A percentile compares a stretch with the other conserved stretches of the same genome.
Conservation (phyloP, 2,329 filamentous ascomycete genomes). For the Fusarium floridanum region DNA sequence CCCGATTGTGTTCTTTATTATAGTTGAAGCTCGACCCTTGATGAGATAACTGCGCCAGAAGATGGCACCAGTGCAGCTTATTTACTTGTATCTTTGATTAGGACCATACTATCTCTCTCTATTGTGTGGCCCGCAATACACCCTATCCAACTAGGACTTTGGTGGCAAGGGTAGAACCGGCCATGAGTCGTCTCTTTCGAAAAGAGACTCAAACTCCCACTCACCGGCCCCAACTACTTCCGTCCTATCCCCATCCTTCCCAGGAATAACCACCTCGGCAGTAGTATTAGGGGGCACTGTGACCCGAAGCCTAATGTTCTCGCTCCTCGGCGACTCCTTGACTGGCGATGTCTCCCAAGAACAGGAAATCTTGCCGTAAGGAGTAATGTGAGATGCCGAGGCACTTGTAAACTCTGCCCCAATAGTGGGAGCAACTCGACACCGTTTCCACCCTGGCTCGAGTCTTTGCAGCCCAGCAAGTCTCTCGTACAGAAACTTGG, state of each 20-base stretch:
- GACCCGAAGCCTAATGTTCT: not conserved
- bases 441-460: conserved; percentile 35
- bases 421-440: not conserved
- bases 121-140: too few relatives aligned
- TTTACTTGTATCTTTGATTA: too few relatives aligned
- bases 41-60: too few relatives aligned
- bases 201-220: conserved; percentile 9
- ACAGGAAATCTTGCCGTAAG: conserved; percentile 9
- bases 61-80: too few relatives aligned
- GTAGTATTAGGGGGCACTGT: not conserved
- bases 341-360: not conserved
- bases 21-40: too few relatives aligned
- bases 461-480: conserved; percentile 30
- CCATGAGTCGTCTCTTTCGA: conserved; percentile 8
- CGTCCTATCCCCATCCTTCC: not conserved
- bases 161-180: conserved; percentile 1
- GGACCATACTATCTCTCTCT: too few relatives aligned
- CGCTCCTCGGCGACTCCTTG: not conserved
- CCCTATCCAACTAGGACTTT: not conserved
- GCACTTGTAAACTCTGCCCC: conserved; percentile 17
- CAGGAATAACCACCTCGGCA: not conserved
- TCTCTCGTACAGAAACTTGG: conserved; percentile 51
- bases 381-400: conserved; percentile 11
- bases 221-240: conserved; percentile 5
- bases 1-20: too few relatives aligned